phyloP scores from a whole-genome alignment of 371 early-diverging fungal species.

The Syncephalastrum monosporum region DNA sequence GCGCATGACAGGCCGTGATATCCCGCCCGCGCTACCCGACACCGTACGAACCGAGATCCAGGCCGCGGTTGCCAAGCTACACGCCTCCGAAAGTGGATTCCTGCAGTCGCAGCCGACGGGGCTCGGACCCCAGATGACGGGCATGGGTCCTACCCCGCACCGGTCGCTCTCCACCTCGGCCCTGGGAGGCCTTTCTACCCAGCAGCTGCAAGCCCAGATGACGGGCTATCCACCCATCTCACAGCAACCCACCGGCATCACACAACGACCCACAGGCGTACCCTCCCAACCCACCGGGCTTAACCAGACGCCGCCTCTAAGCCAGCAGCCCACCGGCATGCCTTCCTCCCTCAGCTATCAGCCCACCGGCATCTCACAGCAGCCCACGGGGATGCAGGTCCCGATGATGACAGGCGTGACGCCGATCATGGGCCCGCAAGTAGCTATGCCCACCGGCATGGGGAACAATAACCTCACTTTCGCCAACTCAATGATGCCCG shows the following conservation, averaged over 20 bases:
- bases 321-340: no score
- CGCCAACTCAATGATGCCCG: constrained; percentile 51
- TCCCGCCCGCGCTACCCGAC: constrained; percentile 42
- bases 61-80: constrained; percentile 27
- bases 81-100: constrained; percentile 12
- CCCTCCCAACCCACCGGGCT: no score
- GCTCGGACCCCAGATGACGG: neutral
- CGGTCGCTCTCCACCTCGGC: constrained; percentile 19
- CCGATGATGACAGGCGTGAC: constrained; percentile 39
- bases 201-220: constrained; percentile 15
- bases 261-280: neutral
- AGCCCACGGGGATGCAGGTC: constrained; percentile 25
- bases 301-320: no score
- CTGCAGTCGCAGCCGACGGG: constrained; percentile 12
- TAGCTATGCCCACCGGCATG: constrained; percentile 47
- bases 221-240: constrained; percentile 4
- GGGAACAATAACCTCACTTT: constrained; percentile 37
- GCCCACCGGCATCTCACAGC: constrained; percentile 11
- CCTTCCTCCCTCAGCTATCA: no score
- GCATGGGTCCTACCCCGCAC: constrained; percentile 7
- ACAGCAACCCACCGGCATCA: constrained; percentile 12
- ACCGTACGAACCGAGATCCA: constrained; percentile 35
- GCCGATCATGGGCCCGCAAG: constrained; percentile 16
- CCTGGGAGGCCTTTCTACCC: constrained; percentile 8
- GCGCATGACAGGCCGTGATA: constrained; percentile 45